These are phyloP conservation scores for Cinnamomum micranthum DNA, from an alignment of 164 flowering plant genomes.

Conservation along the genomic window DNA sequence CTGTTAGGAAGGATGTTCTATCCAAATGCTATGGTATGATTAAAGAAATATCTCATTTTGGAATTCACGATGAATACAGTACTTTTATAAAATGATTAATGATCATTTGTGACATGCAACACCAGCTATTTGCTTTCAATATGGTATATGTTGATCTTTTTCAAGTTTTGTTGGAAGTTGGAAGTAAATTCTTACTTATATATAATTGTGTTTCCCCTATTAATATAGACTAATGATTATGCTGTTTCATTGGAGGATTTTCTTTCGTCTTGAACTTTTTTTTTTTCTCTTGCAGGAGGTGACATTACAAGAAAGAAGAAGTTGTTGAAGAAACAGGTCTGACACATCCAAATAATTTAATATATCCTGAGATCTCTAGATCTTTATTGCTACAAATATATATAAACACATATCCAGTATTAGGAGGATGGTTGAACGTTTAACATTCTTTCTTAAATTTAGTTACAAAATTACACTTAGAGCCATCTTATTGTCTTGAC, in stretches of 20 bases:
- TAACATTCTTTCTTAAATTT: neutral
- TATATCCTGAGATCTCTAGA: neutral
- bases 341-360: neutral
- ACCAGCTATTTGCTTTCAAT: neutral
- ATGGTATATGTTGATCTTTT: neutral
- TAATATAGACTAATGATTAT: too few species aligned
- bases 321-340: slow-evolving; percentile 88
- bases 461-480: too few species aligned
- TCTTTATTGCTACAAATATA: neutral
- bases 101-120: neutral
- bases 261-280: neutral
- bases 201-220: neutral
- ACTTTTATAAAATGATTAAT: neutral
- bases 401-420: neutral
- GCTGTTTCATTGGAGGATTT: neutral
- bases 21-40: slow-evolving; percentile 91
- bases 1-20: slow-evolving; percentile 89
- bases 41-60: neutral
- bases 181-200: neutral
- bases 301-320: slow-evolving; percentile 95
- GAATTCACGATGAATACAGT: neutral
- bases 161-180: neutral
- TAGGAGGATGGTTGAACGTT: neutral
- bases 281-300: slow-evolving; percentile 59
- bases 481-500: too few species aligned